Evolutionary conservation across 805 yeast genomes (phyloP), one percentile per base, ranked within the genome.

Genomic region (Candida khao-thaluensis): DNA sequence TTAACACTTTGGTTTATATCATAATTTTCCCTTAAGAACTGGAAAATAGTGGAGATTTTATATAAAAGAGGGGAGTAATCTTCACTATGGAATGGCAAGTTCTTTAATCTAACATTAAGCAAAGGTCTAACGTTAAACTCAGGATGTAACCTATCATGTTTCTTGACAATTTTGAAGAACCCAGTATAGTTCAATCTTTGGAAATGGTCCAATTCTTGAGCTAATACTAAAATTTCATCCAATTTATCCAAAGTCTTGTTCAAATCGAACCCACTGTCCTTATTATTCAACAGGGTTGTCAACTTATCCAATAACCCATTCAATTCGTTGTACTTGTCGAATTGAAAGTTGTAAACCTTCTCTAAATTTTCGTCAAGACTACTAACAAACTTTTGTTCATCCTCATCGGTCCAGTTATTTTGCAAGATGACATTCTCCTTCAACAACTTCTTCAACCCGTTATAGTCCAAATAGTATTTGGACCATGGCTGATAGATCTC

Each of bases 181-280:
- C 97, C 99, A 10, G 99, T 91, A 68, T 83, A 93, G 64, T 93
- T 93, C 50, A 91, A 64, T 54, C 99, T 76, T 29, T 95, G 83
- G 66, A 93, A 93, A 57, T 80, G 86, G 59, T 90, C 96, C 51
- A 93, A 70, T 54, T 87, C 91, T 52, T 85, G 86, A 8, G 98
- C 86, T 51, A 78, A 73, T 8, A 79, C 74, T 44, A 93, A 69
- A 18, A 82, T 67, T 43, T 79, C 80, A 55, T 93, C 99, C 50
- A 93, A 70, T 40, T 79, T 76, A 23, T 63, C 62, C 52, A 85
- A 87, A 52, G 88, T 84, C 17, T 62, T 52, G 22, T 69, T 72
- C 44, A 85, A 75, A 45, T 87, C 82, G 46, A 85, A 73, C 23
- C 55, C 50, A 14, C 51, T 48, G 8, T 54, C 48, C 7, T 63